Evolutionary conservation across 805 yeast genomes (phyloP).

Genomic region (Ogataea trehaloabstinens): DNA sequence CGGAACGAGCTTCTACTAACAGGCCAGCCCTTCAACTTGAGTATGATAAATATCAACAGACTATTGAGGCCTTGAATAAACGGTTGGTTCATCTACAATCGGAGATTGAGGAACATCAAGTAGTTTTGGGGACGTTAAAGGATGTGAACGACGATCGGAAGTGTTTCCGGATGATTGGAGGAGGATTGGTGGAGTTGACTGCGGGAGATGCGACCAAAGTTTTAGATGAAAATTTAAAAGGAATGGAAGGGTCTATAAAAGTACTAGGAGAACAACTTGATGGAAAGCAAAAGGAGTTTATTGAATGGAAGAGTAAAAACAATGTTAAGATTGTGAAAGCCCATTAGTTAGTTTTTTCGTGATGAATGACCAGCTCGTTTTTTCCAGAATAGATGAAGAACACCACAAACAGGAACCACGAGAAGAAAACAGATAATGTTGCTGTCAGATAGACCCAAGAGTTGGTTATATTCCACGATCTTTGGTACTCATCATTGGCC

Average conservation of each 20-base stretch:
- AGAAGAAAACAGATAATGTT: conserved; percentile 62
- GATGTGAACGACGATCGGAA: conserved; percentile 58
- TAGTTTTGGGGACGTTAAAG: conserved; percentile 58
- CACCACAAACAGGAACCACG: conserved; percentile 77
- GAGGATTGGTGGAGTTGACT: conserved; percentile 79
- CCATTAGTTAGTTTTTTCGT: conserved; percentile 23
- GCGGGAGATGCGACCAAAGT: conserved; percentile 74
- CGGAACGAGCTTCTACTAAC: not conserved
- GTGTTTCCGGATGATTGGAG: conserved; percentile 92
- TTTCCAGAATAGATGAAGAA: conserved; percentile 48
- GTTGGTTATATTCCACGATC: conserved; percentile 91
- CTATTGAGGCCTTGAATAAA: conserved; percentile 43
- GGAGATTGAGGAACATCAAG: conserved; percentile 44
- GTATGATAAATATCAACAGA: conserved; percentile 51
- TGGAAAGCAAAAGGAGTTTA: conserved; percentile 41
- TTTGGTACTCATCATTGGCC: conserved; percentile 91
- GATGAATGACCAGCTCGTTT: conserved; percentile 9
- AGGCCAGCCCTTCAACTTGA: conserved; percentile 42
- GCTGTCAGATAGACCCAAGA: conserved; percentile 87
- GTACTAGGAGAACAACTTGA: conserved; percentile 39
- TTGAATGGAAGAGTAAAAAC: conserved; percentile 48
- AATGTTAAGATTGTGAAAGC: conserved; percentile 46
- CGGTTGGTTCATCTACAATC: conserved; percentile 47
- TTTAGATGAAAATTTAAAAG: conserved; percentile 53
- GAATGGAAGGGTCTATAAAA: conserved; percentile 40